phyloP scores from a whole-genome alignment of 2,329 filamentous ascomycete genomes.

The Davidsoniella neocaledoniae region DNA sequence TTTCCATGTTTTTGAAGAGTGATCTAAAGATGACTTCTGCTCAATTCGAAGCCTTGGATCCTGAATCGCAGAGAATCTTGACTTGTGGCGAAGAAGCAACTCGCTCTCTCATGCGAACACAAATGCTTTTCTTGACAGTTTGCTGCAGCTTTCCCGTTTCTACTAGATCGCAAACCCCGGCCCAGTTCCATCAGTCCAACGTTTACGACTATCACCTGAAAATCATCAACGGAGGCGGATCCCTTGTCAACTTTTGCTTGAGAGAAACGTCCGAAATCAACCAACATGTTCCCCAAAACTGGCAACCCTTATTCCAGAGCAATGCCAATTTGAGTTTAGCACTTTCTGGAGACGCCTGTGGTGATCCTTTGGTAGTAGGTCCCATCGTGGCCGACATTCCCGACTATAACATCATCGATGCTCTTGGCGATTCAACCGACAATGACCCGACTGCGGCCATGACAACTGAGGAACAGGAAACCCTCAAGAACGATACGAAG shows the following conservation, averaged over 20 bases:
- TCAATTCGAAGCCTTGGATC: conserved; percentile 21
- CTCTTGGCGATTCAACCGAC: conserved; percentile 17
- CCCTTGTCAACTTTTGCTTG: conserved; percentile 63
- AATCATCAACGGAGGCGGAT: conserved; percentile 60
- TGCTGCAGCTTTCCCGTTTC: conserved; percentile 10
- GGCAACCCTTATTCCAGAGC: conserved; percentile 26
- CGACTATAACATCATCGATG: conserved; percentile 12
- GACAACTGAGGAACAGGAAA: not conserved
- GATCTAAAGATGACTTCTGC: conserved; percentile 19
- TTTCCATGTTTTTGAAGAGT: conserved; percentile 45
- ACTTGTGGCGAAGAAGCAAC: conserved; percentile 56
- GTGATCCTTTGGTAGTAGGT: not conserved
- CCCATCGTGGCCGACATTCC: conserved; percentile 5
- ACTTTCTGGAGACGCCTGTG: conserved; percentile 4
- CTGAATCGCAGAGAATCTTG: conserved; percentile 26
- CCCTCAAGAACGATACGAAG: conserved; percentile 18
- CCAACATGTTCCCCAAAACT: conserved; percentile 54
- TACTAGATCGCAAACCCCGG: not conserved
- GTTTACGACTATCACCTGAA: conserved; percentile 66
- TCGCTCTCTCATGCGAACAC: conserved; percentile 61
- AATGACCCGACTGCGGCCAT: conserved; percentile 1
- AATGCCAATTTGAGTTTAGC: not conserved
- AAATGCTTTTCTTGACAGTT: conserved; percentile 42
- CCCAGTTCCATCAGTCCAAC: conserved; percentile 53
- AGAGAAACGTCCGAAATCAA: conserved; percentile 68